A percentile compares a stretch with the other conserved stretches of the same genome.
These are phyloP conservation scores for Cryptosporidium canis DNA, from an alignment of 169 alveolate species.

Conservation along the genomic window DNA sequence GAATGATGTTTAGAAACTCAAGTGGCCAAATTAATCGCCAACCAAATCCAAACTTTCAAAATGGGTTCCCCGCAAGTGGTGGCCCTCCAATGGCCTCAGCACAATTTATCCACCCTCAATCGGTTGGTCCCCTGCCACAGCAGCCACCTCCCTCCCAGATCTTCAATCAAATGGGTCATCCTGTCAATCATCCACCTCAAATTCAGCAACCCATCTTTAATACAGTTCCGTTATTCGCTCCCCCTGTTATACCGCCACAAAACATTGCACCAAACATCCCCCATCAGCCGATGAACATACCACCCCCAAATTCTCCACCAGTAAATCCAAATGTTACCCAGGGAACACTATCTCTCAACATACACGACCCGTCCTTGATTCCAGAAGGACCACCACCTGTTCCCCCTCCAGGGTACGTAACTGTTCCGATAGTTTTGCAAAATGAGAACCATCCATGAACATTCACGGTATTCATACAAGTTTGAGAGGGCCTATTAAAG, in stretches of 20 bases:
- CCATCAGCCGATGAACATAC: constrained; percentile 3
- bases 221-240: constrained; percentile 8
- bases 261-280: not conserved
- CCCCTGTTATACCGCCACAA: constrained; percentile 20
- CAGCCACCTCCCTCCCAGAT: not conserved
- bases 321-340: constrained; percentile 18
- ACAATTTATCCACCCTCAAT: constrained; percentile 14
- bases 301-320: constrained; percentile 6
- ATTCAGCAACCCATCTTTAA: constrained; percentile 12
- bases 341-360: constrained; percentile 47
- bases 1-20: constrained; percentile 41
- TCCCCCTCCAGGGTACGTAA: constrained; percentile 69
- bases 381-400: constrained; percentile 71
- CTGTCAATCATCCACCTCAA: constrained; percentile 5
- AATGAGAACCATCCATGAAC: not conserved
- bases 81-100: not conserved
- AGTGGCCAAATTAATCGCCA: not conserved
- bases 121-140: not conserved
- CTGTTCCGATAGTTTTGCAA: constrained; percentile 56
- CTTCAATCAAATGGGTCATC: constrained; percentile 12
- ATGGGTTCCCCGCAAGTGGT: constrained; percentile 6
- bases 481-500: not conserved
- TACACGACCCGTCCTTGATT: constrained; percentile 37
- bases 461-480: not conserved
- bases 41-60: constrained; percentile 10